Percentiles rank a stretch among this genome's conserved stretches.
Conservation (phyloP, 495 filamentous ascomycete genomes). For the Lichenothelia convexa region DNA sequence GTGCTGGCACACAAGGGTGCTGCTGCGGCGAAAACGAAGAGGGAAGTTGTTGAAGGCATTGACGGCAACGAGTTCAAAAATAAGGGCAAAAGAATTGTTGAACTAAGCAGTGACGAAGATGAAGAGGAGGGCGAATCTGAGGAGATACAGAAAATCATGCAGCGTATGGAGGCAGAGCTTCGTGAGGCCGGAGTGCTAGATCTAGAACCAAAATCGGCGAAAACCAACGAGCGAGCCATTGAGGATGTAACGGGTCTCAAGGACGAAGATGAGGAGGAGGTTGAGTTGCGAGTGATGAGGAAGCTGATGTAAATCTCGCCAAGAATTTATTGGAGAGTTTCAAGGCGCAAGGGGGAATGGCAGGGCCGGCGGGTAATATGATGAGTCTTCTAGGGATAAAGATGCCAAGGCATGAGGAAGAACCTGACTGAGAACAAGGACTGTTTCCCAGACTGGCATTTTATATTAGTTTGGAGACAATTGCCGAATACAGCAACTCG, state of each 20-base stretch:
- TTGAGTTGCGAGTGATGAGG: too few species aligned
- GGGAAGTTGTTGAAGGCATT: slow-evolving; percentile 35
- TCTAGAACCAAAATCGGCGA: slow-evolving; percentile 19
- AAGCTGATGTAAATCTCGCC: slow-evolving; percentile 72
- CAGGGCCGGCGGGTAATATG: slow-evolving; percentile 73
- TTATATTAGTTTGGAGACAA: too few species aligned
- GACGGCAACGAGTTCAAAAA: too few species aligned
- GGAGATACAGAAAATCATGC: slow-evolving; percentile 52
- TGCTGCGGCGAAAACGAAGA: slow-evolving; percentile 19
- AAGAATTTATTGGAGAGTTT: slow-evolving; percentile 86
- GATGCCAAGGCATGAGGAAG: slow-evolving; percentile 59
- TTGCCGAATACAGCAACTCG: too few species aligned
- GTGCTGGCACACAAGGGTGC: slow-evolving; percentile 7
- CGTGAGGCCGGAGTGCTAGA: slow-evolving; percentile 55
- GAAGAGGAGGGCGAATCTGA: slow-evolving; percentile 41
- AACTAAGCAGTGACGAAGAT: slow-evolving; percentile 5
- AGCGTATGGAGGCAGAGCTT: slow-evolving; percentile 67
- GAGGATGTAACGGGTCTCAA: slow-evolving; percentile 21
- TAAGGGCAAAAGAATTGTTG: too few species aligned
- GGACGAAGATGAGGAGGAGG: slow-evolving; percentile 39
- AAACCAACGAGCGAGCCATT: background rate
- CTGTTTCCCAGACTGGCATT: too few species aligned
- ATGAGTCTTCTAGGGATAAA: slow-evolving; percentile 67
- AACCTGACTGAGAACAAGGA: slow-evolving; percentile 8
- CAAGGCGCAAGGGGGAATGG: slow-evolving; percentile 66